Base-by-base conservation (phyloP, 176 grass and related monocot species). In the Carex kokanica region DNA sequence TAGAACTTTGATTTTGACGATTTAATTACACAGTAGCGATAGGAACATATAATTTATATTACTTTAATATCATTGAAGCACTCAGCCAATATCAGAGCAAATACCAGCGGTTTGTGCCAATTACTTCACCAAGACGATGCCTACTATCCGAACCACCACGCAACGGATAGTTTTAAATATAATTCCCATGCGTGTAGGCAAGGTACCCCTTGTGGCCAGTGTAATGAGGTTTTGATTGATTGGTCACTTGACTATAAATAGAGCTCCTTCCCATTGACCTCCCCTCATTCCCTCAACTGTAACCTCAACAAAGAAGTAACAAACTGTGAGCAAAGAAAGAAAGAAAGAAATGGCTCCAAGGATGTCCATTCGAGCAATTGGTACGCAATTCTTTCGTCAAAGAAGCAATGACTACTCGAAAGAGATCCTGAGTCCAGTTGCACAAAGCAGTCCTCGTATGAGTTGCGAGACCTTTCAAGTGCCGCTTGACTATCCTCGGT, bases 401-500 rank as follows among this genome's bases (percentile, higher is more conserved):
- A 11, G 21, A 64, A 81, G 78, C 38, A 81, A 49, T 10, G 78
- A 81, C 40, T 81, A 43, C 78, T 81, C 34, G 5, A 81, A 81
- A 24, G 78, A 81, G 13, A 38, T 18, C 32, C 60, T 81, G n/a
- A 62, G 58, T 41, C 78, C 78, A n/a, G 36, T 63, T 5, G 6
- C 58, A 21, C 9, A 56, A 73, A 63, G 65, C 25, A 81, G 67
- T 61, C 73, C 73, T 56, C 85, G 43, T 73, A 9, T 18, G 78
- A 81, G 85, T 69, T 86, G 41, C 43, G 84, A 86, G 43, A 67
- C 63, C 2, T 87, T 87, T 64, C 79, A 57, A 54, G 74, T 87
- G 67, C 85, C 85, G n/a, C 85, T 87, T 16, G 75, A 87, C 43
- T 87, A 87, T 67, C 85, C 85, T 38, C 68, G 85, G 11, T 87